Evolutionary conservation across 2,329 filamentous ascomycete species (phyloP).

Genomic region (Pestalotiopsis sp.): DNA sequence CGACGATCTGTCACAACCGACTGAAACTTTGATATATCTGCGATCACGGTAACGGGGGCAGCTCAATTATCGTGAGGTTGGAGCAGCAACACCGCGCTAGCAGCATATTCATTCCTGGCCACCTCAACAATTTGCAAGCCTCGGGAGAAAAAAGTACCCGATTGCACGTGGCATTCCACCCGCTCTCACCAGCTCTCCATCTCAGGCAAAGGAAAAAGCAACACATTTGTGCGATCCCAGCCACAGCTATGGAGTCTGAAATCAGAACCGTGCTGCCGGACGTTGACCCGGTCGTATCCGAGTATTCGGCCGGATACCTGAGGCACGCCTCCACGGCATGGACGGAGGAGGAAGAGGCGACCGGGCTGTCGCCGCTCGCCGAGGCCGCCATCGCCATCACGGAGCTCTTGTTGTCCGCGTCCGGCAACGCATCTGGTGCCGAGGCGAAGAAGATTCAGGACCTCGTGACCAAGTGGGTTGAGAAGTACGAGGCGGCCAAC

Average conservation of each 20-base stretch:
- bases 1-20: background rate
- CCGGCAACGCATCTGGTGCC: slow-evolving; percentile 73
- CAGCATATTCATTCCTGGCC: background rate
- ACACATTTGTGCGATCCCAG: background rate
- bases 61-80: background rate
- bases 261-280: slow-evolving; percentile 82
- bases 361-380: slow-evolving; percentile 73
- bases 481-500: slow-evolving; percentile 75
- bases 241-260: slow-evolving; percentile 75
- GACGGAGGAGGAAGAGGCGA: slow-evolving; percentile 72
- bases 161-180: slow-evolving; percentile 1
- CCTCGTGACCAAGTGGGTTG: slow-evolving; percentile 88
- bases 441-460: slow-evolving; percentile 79
- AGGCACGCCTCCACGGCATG: slow-evolving; percentile 89
- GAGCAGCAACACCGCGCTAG: background rate
- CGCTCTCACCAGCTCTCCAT: slow-evolving; percentile 7
- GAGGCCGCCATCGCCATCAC: slow-evolving; percentile 85
- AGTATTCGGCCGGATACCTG: slow-evolving; percentile 93
- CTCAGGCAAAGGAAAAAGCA: background rate
- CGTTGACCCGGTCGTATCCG: slow-evolving; percentile 85
- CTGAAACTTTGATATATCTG: too few species aligned
- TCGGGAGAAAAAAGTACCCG: background rate
- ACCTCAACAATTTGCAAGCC: background rate
- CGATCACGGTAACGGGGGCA: background rate
- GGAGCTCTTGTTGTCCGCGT: slow-evolving; percentile 91